Evolutionary conservation across 129 eudicot species (phyloP), one percentile per base, ranked within the genome.

Genomic region (Artemisia annua): DNA sequence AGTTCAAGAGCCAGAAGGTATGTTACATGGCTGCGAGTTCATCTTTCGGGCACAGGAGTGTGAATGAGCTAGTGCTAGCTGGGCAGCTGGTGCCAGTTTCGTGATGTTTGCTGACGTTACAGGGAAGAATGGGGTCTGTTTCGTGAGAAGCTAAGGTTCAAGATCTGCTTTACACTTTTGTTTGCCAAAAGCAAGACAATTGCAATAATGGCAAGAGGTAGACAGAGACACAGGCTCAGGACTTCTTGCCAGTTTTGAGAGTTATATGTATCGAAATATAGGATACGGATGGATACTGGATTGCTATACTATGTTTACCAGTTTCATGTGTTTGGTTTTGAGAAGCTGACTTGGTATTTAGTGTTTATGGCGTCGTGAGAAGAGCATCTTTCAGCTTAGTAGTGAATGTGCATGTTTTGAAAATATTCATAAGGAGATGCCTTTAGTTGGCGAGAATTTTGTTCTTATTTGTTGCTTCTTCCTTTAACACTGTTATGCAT

Each of bases 31-130:
- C 78, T 3, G 58, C 52, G 72, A 85, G 64, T 70, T 83, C 91
- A 3, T 94, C 98, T 20, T 84, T 96, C 20, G 96, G 98, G 35
- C 97, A 86, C 64, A 81, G 91, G 75, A 94, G 97, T 65, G 98
- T 93, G 30, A 91, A 86, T 60, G 98, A 94, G 87, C 86, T 88
- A 80, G 84, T 86, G 14, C 91, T 91, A 44, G 89, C 81, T 50
- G 84, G 96, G 30, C 30, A 28, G 30, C 30, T 30, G 35, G 35
- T 66, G 88, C 78, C 3, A 84, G 85, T 71, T 94, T 94, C 49
- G 96, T 94, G 82, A 87, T 90, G 90, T 20, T 90, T 39, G 81
- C 88, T 0, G 98, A 94, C 72, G 88, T 94, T 97, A 69, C 0
- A 93, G 90, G 62, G 93, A 84, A 8, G 89, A 94, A 46, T 90